Percentiles rank a stretch among this genome's conserved stretches.
Evolutionary conservation across 352 stramenopile species (phyloP).

Genomic region (Aphanomyces invadans): DNA sequence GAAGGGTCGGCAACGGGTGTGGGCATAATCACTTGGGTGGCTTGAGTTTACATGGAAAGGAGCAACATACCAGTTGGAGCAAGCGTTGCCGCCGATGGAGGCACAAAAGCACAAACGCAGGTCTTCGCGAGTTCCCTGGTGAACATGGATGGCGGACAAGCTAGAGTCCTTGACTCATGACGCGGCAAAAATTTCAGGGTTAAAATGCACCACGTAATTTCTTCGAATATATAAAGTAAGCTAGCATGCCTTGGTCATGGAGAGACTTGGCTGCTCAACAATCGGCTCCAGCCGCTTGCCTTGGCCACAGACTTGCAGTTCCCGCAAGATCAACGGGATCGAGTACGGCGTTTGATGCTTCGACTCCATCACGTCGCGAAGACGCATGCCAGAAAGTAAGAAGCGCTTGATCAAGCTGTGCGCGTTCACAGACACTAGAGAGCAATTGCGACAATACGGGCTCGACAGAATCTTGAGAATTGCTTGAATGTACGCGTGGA

Average conservation of each 20-base stretch:
- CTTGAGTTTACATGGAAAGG: no score
- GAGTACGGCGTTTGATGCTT: slow-evolving; percentile 28
- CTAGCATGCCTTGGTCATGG: slow-evolving; percentile 7
- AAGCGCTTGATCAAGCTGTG: slow-evolving; percentile 35
- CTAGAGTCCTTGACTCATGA: no score
- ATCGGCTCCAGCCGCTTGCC: slow-evolving; percentile 7
- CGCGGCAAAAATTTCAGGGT: no score
- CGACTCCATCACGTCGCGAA: slow-evolving; percentile 36
- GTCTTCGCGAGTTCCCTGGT: no score
- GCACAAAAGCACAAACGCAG: no score
- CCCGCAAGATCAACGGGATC: slow-evolving; percentile 42
- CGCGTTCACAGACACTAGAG: slow-evolving; percentile 46
- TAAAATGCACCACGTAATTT: no score
- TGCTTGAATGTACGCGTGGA: slow-evolving; percentile 48
- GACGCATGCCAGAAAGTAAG: slow-evolving; percentile 43
- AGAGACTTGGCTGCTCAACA: background rate
- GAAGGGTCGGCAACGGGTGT: no score
- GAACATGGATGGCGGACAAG: no score
- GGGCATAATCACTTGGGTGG: no score
- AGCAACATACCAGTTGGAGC: no score
- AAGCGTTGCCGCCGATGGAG: no score
- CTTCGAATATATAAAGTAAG: no score
- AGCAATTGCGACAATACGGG: slow-evolving; percentile 46
- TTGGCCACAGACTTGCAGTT: slow-evolving; percentile 27
- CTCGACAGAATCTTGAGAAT: slow-evolving; percentile 48